These are phyloP conservation scores for Monosporascus sp. DNA, from an alignment of 2,329 filamentous ascomycete genomes.

Conservation along the genomic window DNA sequence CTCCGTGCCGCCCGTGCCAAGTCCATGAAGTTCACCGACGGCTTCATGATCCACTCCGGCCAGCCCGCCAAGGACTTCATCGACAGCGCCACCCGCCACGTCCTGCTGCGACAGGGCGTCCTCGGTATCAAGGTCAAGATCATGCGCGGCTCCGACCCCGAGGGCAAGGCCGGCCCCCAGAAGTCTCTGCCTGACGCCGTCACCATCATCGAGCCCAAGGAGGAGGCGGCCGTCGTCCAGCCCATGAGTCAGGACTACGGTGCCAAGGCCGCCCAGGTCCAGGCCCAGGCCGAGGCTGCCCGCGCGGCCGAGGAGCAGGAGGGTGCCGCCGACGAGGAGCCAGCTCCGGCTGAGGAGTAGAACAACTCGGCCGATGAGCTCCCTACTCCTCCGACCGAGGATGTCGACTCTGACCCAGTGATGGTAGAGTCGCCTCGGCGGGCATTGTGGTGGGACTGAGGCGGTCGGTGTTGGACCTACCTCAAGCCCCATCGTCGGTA, in stretches of 20 bases:
- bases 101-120: constrained; percentile 99
- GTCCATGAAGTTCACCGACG: constrained; percentile 99
- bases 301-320: constrained; percentile 47
- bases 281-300: constrained; percentile 60
- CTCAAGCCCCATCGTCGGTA: neutral
- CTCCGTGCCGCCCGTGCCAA: constrained; percentile 98
- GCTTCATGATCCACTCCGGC: constrained; percentile 99
- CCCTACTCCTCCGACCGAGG: constrained; percentile 25
- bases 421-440: neutral
- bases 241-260: constrained; percentile 98
- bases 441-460: neutral
- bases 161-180: constrained; percentile 96
- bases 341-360: constrained; percentile 41
- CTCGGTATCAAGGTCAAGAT: constrained; percentile 99
- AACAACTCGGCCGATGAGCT: constrained; percentile 32
- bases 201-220: constrained; percentile 99
- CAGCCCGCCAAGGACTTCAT: constrained; percentile 99
- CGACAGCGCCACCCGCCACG: constrained; percentile 96
- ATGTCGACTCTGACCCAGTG: neutral
- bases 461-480: neutral
- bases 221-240: constrained; percentile 92
- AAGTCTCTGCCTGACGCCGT: constrained; percentile 98
- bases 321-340: constrained; percentile 50
- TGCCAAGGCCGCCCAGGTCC: constrained; percentile 69
- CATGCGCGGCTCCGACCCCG: constrained; percentile 98